Conservation (phyloP, 2,329 filamentous ascomycete genomes). For the Pseudocercospora vitis region DNA sequence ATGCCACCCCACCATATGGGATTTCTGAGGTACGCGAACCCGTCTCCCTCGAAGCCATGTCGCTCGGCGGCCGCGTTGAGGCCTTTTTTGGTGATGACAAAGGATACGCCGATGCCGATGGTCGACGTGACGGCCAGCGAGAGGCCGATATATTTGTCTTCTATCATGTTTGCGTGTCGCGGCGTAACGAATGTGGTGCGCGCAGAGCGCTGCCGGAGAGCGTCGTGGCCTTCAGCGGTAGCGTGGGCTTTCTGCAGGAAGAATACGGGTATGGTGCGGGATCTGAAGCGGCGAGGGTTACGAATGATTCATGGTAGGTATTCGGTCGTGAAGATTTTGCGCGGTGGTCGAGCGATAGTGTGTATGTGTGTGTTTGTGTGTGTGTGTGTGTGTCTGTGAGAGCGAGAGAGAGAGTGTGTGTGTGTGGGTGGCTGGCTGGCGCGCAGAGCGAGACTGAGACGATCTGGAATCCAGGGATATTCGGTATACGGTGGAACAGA, state of each 20-base stretch:
- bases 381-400: background rate
- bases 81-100: constrained; percentile 99
- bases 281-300: background rate
- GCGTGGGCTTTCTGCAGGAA: background rate
- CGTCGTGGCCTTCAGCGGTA: background rate
- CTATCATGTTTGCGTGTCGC: constrained; percentile 28
- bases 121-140: constrained; percentile 72
- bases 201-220: constrained; percentile 4
- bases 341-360: too few relatives aligned
- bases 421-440: background rate
- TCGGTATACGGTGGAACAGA: background rate
- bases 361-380: background rate
- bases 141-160: constrained; percentile 71
- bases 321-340: background rate
- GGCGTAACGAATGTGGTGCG: constrained; percentile 8
- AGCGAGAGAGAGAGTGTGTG: too few relatives aligned
- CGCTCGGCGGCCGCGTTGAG: constrained; percentile 85
- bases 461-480: constrained; percentile 4
- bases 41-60: constrained; percentile 95
- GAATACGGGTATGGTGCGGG: background rate
- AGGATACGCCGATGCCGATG: constrained; percentile 72
- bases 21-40: constrained; percentile 88
- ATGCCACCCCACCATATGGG: constrained; percentile 99
- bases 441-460: too few relatives aligned
- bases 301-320: constrained; percentile 5